Base-by-base conservation (phyloP, 2,329 filamentous ascomycete genomes). In the Parastagonospora nodorum region DNA sequence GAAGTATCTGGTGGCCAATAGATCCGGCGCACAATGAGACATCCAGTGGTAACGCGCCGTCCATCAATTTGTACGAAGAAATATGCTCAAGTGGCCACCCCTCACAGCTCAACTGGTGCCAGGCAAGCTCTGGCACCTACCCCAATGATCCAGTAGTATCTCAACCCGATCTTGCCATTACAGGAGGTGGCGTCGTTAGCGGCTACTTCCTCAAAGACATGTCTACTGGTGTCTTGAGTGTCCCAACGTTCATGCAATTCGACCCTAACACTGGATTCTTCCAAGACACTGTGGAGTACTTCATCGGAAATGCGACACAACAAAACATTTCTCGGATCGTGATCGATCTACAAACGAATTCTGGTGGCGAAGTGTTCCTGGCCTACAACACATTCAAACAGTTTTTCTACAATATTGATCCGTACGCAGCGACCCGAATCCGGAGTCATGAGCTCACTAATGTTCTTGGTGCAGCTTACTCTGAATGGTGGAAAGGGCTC, bases 321-420 rank as follows among this genome's bases (percentile, higher is more conserved):
- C 69, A 71, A 4, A 75, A 76, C 2, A 82, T 82, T 55, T 79
- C 73, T 11, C 83, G 80, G 57, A 71, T 88, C 1, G 73, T 88
- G 12, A 81, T 88, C 50, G 86, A 89, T 55, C 61, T 88, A 4
- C 78, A 80, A 9, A 76, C 73, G 2, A 89, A 88, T 55, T 72
- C 71, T 0, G 86, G 86, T 12, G 86, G 86, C 5, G 49, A 45
- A 1, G 51, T 64, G 1, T 41, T 61, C 7, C 59, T 70, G 2
- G 71, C 64, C 4, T 67, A 65, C 37, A 65, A 62, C 27, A 61
- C 63, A 0, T 85, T 84, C 57, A 74, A 74, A 14, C 74, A 77
- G 50, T 75, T 83, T 48, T 83, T 82, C 63, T 80, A 80, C 7
- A 43, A 51, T 0, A 42, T 67, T 2, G 58, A 66, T 5, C 73